Evolutionary conservation across 768 basidiomycete genomes (phyloP).

Genomic region (Rhodotorula paludigena): DNA sequence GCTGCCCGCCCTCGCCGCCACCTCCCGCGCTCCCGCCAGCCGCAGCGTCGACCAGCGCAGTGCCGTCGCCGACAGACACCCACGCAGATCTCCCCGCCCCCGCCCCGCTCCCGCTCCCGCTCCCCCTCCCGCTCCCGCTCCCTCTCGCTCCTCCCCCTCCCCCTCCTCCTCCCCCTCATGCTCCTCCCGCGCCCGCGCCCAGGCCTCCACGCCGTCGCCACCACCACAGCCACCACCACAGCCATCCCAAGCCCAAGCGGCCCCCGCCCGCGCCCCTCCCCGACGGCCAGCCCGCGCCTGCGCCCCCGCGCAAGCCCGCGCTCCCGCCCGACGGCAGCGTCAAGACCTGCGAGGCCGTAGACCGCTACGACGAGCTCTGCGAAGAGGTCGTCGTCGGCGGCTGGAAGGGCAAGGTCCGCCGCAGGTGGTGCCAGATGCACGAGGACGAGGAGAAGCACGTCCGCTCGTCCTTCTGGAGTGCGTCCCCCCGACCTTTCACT

Average conservation of each 20-base stretch:
- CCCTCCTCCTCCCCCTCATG: neutral
- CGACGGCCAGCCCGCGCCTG: neutral
- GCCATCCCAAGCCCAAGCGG: neutral
- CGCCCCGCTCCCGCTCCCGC: too few species aligned
- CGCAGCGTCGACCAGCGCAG: too few species aligned
- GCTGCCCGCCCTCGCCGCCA: too few species aligned
- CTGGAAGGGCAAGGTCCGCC: conserved; percentile 32
- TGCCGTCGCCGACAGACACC: too few species aligned
- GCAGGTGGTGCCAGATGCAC: conserved; percentile 31
- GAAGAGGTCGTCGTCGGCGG: conserved; percentile 36
- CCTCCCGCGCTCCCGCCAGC: too few species aligned
- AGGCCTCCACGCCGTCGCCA: neutral
- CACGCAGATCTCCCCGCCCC: too few species aligned
- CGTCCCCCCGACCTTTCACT: neutral
- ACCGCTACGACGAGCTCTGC: conserved; percentile 27
- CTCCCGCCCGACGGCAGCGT: conserved; percentile 23
- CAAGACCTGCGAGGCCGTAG: conserved; percentile 32
- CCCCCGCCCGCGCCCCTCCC: conserved; percentile 10
- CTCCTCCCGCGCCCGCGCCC: neutral
- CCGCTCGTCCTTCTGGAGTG: conserved; percentile 24
- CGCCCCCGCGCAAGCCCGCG: neutral
- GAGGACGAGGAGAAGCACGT: conserved; percentile 35
- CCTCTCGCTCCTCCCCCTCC: neutral
- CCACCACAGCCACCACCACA: neutral
- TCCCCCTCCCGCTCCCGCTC: too few species aligned